phyloP scores from a whole-genome alignment of 768 basidiomycete genomes.

The Panaeolus papilionaceus region DNA sequence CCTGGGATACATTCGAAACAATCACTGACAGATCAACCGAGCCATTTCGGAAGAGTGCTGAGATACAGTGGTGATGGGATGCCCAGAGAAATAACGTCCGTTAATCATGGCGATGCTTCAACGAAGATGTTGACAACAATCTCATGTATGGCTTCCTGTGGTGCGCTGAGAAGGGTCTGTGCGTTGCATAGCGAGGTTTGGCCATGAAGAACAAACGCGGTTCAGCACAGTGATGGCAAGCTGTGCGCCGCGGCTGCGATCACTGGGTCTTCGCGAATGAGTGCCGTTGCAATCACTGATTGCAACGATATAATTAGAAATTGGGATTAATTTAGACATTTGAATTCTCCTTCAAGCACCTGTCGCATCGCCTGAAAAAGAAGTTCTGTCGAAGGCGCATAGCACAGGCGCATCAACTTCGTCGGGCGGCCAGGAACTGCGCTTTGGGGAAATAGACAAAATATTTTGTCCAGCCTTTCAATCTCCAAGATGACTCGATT shows the following conservation, averaged over 20 bases:
- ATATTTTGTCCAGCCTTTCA: not conserved
- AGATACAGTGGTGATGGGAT: not conserved
- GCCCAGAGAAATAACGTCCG: conserved; percentile 1
- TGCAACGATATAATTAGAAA: not conserved
- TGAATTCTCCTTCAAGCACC: too few relatives aligned
- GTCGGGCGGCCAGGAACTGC: not conserved
- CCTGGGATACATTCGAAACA: not conserved
- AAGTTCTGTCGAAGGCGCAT: not conserved
- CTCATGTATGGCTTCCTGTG: too few relatives aligned
- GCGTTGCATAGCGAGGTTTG: not conserved
- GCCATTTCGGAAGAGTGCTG: conserved; percentile 3
- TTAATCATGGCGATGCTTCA: conserved; percentile 7
- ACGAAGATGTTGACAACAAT: not conserved
- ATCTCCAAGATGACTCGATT: not conserved
- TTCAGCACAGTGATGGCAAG: not conserved
- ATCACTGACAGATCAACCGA: conserved; percentile 11
- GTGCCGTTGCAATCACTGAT: not conserved
- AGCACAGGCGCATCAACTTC: not conserved
- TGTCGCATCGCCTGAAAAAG: not conserved
- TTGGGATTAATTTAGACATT: too few relatives aligned
- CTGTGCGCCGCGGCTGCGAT: conserved; percentile 9
- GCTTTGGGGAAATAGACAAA: not conserved
- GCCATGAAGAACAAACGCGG: not conserved
- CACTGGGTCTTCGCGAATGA: not conserved
- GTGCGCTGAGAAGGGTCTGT: not conserved